phyloP scores from a whole-genome alignment of 1,284 basidiomycete species.

The Cutaneotrichosporon daszewskae region DNA sequence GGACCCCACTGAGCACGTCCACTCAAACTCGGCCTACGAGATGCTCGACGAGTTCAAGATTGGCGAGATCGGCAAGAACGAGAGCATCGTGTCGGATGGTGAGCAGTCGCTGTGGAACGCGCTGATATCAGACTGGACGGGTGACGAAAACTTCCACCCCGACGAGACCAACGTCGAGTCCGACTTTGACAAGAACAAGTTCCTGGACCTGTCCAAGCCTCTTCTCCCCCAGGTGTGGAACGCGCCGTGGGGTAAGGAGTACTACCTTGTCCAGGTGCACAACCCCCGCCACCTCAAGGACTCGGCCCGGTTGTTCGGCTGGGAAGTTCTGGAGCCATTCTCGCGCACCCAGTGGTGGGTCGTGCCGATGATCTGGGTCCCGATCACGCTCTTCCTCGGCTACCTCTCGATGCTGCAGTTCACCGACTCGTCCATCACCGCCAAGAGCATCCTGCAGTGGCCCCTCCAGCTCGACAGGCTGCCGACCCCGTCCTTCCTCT shows the following conservation, averaged over 20 bases:
- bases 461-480: constrained; percentile 24
- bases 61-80: constrained; percentile 71
- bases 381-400: constrained; percentile 77
- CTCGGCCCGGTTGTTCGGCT: constrained; percentile 82
- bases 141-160: constrained; percentile 80
- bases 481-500: constrained; percentile 24
- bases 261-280: constrained; percentile 94
- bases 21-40: constrained; percentile 85
- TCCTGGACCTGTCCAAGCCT: constrained; percentile 85
- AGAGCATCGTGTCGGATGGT: constrained; percentile 72
- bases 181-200: constrained; percentile 82
- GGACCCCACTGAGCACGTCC: constrained; percentile 79
- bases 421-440: constrained; percentile 48
- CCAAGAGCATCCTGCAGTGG: constrained; percentile 29
- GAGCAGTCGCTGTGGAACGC: constrained; percentile 33
- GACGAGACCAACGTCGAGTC: constrained; percentile 72
- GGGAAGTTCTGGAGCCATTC: constrained; percentile 74
- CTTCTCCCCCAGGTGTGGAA: constrained; percentile 50
- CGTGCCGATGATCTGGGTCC: constrained; percentile 86
- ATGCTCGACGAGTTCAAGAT: constrained; percentile 84
- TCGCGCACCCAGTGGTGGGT: constrained; percentile 93
- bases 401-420: constrained; percentile 78
- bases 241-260: constrained; percentile 65
- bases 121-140: constrained; percentile 65
- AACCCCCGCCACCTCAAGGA: constrained; percentile 85